These are phyloP conservation scores for Pulveroboletus sp. DNA, from an alignment of 768 basidiomycete species.

Conservation along the genomic window DNA sequence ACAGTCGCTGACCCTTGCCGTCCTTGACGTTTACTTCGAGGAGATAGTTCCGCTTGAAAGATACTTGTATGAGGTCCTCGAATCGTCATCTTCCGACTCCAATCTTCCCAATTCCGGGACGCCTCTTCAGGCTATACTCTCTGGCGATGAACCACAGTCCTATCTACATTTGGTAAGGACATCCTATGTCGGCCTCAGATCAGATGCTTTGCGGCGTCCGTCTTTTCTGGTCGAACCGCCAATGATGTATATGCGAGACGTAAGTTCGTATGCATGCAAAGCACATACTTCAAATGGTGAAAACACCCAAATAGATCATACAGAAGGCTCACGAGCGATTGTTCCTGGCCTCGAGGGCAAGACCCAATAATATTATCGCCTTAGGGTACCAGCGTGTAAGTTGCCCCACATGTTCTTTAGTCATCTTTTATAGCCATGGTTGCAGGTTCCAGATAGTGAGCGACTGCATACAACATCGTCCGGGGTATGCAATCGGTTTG, in stretches of 20 bases:
- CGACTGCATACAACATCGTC: constrained; percentile 38
- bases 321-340: constrained; percentile 58
- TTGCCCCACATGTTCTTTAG: neutral
- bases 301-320: constrained; percentile 44
- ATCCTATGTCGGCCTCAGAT: constrained; percentile 44
- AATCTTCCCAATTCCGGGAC: constrained; percentile 13
- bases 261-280: constrained; percentile 24
- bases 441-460: constrained; percentile 29
- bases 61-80: constrained; percentile 41
- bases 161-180: constrained; percentile 42
- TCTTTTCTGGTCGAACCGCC: constrained; percentile 35
- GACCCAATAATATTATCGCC: constrained; percentile 58
- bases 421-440: neutral
- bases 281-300: neutral
- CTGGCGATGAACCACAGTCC: constrained; percentile 21
- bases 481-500: constrained; percentile 55
- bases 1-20: constrained; percentile 22
- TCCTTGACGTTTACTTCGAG: constrained; percentile 46
- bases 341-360: constrained; percentile 37
- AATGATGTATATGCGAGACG: constrained; percentile 54
- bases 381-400: constrained; percentile 62
- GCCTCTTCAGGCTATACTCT: neutral
- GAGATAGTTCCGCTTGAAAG: constrained; percentile 36
- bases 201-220: constrained; percentile 16
- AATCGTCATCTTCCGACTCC: constrained; percentile 1